These are phyloP conservation scores for Calvatia gigantea DNA, from an alignment of 768 basidiomycete species.

Conservation along the genomic window DNA sequence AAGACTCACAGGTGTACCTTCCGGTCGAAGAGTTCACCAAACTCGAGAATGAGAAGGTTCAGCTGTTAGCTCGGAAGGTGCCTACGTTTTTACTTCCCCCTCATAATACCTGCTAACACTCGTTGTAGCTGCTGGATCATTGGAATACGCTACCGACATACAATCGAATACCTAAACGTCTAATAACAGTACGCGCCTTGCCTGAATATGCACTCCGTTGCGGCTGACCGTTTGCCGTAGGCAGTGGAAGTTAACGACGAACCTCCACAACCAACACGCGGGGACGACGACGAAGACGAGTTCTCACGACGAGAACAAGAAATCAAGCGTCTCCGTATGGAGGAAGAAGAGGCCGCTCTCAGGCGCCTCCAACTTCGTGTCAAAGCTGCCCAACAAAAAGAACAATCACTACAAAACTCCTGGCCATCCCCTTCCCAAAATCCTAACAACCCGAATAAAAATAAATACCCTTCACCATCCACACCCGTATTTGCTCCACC, in stretches of 20 bases:
- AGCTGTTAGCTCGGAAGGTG: slow-evolving; percentile 62
- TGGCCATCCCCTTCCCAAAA: neutral
- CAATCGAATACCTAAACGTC: slow-evolving; percentile 83
- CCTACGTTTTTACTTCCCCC: slow-evolving; percentile 13
- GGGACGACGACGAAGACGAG: slow-evolving; percentile 9
- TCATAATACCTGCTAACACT: neutral
- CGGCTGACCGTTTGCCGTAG: neutral
- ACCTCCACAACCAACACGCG: neutral
- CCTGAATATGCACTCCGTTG: neutral
- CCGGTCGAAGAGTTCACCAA: slow-evolving; percentile 54
- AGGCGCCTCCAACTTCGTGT: slow-evolving; percentile 9
- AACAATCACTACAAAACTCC: neutral
- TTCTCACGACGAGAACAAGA: slow-evolving; percentile 5
- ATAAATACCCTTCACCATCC: neutral
- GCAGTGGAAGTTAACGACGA: neutral
- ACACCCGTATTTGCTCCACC: neutral
- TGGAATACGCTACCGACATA: slow-evolving; percentile 79
- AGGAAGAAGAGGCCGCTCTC: slow-evolving; percentile 4
- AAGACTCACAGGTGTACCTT: slow-evolving; percentile 65
- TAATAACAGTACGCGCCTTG: slow-evolving; percentile 19
- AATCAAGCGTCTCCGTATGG: slow-evolving; percentile 6
- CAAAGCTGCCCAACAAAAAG: slow-evolving; percentile 9
- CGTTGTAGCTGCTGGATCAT: slow-evolving; percentile 62
- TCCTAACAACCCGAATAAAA: neutral
- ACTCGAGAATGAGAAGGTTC: slow-evolving; percentile 55